Conservation (phyloP, 768 basidiomycete species). For the Lactifluus piperatus region DNA sequence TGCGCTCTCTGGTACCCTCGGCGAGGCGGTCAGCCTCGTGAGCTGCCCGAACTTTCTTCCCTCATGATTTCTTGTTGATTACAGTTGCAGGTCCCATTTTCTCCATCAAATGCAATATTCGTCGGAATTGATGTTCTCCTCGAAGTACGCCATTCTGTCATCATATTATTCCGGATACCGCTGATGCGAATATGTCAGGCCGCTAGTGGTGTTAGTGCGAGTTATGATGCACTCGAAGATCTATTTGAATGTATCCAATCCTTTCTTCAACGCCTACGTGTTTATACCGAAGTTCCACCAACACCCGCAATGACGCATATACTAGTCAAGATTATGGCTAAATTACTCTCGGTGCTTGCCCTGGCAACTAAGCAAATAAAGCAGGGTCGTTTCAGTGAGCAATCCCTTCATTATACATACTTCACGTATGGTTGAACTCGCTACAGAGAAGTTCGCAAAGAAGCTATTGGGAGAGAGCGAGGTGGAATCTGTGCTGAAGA, state of each 20-base stretch:
- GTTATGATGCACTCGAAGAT: neutral
- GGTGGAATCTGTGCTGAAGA: neutral
- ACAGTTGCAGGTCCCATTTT: neutral
- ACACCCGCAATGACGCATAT: neutral
- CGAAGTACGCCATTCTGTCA: neutral
- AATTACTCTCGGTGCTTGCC: conserved; percentile 5
- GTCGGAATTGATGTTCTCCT: conserved; percentile 3
- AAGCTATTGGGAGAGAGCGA: conserved; percentile 1
- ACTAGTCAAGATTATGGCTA: neutral
- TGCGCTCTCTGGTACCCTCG: neutral
- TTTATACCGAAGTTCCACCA: neutral
- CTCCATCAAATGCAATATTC: conserved; percentile 3
- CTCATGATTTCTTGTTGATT: neutral
- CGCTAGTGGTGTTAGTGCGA: neutral
- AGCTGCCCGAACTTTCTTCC: neutral
- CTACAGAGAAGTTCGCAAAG: neutral
- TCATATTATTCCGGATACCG: neutral
- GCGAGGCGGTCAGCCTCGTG: neutral
- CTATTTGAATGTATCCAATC: neutral
- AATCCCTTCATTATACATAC: neutral
- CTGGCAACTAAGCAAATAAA: conserved; percentile 1
- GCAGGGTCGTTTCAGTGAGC: conserved; percentile 2
- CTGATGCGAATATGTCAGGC: neutral
- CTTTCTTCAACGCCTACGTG: neutral
- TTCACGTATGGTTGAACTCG: neutral